A percentile compares a stretch with the other conserved stretches of the same genome.
phyloP scores from a whole-genome alignment of 2,329 filamentous ascomycete genomes.

The Trichophyton schoenleinii region DNA sequence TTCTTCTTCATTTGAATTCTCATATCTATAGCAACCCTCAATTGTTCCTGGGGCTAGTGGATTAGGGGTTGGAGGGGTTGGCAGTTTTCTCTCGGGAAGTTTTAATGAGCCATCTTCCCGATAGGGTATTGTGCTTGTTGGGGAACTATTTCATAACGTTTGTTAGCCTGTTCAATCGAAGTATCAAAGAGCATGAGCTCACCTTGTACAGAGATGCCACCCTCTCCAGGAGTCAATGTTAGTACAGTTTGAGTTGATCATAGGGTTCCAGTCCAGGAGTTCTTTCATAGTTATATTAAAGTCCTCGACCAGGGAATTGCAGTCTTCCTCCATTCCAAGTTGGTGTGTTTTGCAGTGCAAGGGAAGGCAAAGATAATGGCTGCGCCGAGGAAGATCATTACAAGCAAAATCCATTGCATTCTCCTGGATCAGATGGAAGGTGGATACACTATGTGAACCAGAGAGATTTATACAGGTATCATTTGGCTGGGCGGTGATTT shows the following conservation, averaged over 20 bases:
- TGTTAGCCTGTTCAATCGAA: background rate
- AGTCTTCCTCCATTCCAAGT: background rate
- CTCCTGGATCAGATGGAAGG: background rate
- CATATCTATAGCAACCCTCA: background rate
- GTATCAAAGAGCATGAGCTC: background rate
- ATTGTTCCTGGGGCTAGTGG: background rate
- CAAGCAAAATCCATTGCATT: constrained; percentile 13
- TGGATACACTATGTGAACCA: background rate
- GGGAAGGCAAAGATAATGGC: background rate
- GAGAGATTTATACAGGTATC: background rate
- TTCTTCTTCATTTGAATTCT: background rate
- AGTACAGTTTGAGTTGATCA: background rate
- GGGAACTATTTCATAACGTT: background rate
- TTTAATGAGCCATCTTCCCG: background rate
- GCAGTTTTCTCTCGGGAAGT: background rate
- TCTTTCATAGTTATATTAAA: background rate
- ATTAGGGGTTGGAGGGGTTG: background rate
- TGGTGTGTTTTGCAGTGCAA: background rate
- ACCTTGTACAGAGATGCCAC: background rate
- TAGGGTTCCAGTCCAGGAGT: background rate
- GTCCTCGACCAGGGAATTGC: background rate
- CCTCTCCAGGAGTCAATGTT: background rate
- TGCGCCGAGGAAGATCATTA: background rate
- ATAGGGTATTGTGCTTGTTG: background rate
- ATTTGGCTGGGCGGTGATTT: background rate